Conservation (phyloP, 805 yeast genomes). For the Zygosaccharomyces bisporus region DNA sequence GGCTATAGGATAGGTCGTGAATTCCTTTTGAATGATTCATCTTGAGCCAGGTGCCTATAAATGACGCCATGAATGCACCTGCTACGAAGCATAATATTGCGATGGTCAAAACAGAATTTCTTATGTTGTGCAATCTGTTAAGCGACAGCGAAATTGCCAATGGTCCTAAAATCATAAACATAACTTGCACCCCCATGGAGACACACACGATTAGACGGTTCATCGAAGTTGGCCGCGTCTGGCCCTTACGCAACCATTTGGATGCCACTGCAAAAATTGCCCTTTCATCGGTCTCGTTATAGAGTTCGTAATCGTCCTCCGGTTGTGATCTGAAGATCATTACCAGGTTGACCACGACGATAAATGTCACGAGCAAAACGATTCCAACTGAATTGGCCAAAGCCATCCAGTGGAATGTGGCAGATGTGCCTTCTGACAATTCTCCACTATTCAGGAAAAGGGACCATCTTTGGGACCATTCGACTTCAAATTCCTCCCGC, state of each 20-base stretch:
- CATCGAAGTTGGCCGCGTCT: constrained; percentile 34
- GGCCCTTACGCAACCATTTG: constrained; percentile 44
- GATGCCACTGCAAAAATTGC: constrained; percentile 44
- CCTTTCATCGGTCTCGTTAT: constrained; percentile 23
- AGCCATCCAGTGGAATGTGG: constrained; percentile 73
- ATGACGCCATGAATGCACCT: constrained; percentile 76
- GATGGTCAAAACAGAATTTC: constrained; percentile 62
- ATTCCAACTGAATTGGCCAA: constrained; percentile 67
- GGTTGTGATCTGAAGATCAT: constrained; percentile 31
- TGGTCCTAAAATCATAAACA: constrained; percentile 61
- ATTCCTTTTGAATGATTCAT: constrained; percentile 22
- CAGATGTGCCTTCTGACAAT: constrained; percentile 35
- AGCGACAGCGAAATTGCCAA: constrained; percentile 55
- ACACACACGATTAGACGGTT: constrained; percentile 50
- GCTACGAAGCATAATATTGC: constrained; percentile 57
- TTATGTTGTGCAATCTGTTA: constrained; percentile 57
- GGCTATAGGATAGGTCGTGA: constrained; percentile 8
- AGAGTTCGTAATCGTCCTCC: constrained; percentile 24
- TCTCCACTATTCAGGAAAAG: constrained; percentile 59
- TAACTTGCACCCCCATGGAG: constrained; percentile 72
- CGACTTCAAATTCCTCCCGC: constrained; percentile 70
- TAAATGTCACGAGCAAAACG: constrained; percentile 54
- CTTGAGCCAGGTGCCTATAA: constrained; percentile 57
- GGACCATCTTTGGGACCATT: constrained; percentile 70
- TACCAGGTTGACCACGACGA: constrained; percentile 57